These are phyloP conservation scores for Tilletia indica DNA, from an alignment of 1,284 basidiomycete species.

Conservation along the genomic window DNA sequence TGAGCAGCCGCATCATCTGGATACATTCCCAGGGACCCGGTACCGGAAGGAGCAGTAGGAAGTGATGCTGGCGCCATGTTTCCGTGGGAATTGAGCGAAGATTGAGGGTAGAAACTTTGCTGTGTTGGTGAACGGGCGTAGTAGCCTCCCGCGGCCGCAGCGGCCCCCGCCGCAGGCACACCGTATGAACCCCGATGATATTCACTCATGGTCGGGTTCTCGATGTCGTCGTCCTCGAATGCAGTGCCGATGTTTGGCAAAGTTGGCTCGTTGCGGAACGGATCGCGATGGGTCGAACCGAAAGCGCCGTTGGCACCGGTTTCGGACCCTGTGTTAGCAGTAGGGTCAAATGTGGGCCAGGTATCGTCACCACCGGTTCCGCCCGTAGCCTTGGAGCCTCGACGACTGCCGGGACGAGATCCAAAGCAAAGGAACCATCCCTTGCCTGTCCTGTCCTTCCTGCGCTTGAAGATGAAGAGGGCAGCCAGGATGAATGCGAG, in stretches of 20 bases:
- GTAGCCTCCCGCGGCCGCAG: slow-evolving; percentile 26
- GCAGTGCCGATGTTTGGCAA: not conserved
- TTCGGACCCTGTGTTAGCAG: not conserved
- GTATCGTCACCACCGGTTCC: slow-evolving; percentile 30
- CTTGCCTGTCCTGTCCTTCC: slow-evolving; percentile 38
- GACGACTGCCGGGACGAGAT: slow-evolving; percentile 24
- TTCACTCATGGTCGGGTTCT: slow-evolving; percentile 1
- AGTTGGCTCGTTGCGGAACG: not conserved
- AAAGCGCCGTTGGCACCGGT: not conserved
- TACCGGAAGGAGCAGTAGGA: slow-evolving; percentile 27
- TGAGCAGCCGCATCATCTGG: slow-evolving; percentile 25
- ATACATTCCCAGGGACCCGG: slow-evolving; percentile 25
- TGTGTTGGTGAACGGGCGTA: slow-evolving; percentile 23
- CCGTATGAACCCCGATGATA: slow-evolving; percentile 14
- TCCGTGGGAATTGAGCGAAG: slow-evolving; percentile 32
- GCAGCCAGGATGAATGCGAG: slow-evolving; percentile 32
- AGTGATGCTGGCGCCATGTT: slow-evolving; percentile 32
- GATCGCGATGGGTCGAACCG: slow-evolving; percentile 2
- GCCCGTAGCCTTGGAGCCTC: too few relatives aligned
- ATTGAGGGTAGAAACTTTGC: slow-evolving; percentile 28
- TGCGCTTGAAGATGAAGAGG: slow-evolving; percentile 27
- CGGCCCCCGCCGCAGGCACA: slow-evolving; percentile 26
- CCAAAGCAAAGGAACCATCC: slow-evolving; percentile 48
- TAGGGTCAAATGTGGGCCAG: slow-evolving; percentile 43
- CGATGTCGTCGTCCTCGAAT: not conserved